A percentile compares a stretch with the other conserved stretches of the same genome.
These are phyloP conservation scores for Podila horticola DNA, from an alignment of 192 early-diverging fungal species.

Conservation along the genomic window DNA sequence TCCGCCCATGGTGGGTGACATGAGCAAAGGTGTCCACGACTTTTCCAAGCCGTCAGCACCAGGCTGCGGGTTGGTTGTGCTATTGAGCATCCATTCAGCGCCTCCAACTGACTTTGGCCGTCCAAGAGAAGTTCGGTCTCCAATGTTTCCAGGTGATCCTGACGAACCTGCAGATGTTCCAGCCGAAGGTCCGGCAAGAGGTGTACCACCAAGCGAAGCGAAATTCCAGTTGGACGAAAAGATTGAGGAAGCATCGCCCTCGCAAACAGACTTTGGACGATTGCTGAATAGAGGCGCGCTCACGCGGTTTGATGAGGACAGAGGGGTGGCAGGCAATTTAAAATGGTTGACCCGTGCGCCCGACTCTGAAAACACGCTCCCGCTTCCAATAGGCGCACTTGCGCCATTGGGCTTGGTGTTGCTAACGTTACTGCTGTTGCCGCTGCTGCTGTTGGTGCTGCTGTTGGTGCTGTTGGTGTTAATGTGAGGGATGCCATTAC, in stretches of 20 bases:
- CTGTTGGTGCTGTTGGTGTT: conserved; percentile 17
- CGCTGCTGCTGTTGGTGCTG: conserved; percentile 42
- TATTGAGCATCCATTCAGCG: conserved; percentile 48
- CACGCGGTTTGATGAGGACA: conserved; percentile 1
- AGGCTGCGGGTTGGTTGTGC: conserved; percentile 6
- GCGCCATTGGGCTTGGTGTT: not conserved
- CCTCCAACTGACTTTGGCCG: conserved; percentile 61
- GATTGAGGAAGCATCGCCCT: conserved; percentile 41
- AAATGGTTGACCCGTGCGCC: not conserved
- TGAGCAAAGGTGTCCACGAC: conserved; percentile 41
- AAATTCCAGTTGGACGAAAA: conserved; percentile 51
- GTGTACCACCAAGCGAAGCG: conserved; percentile 31
- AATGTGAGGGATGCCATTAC: not conserved
- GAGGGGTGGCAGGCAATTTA: not conserved
- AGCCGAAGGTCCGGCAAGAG: conserved; percentile 2
- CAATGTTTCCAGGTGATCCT: conserved; percentile 44
- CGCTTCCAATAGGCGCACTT: conserved; percentile 7
- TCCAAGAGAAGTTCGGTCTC: conserved; percentile 41
- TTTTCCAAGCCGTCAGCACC: conserved; percentile 38
- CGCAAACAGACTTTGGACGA: conserved; percentile 48
- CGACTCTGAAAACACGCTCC: not conserved
- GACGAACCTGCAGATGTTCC: conserved; percentile 9
- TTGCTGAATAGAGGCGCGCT: conserved; percentile 10
- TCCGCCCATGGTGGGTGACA: conserved; percentile 45
- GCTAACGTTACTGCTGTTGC: not conserved